Evolutionary conservation across 2,329 filamentous ascomycete species (phyloP), one percentile per base, ranked within the genome.

Genomic region (Talaromyces verruculosus): DNA sequence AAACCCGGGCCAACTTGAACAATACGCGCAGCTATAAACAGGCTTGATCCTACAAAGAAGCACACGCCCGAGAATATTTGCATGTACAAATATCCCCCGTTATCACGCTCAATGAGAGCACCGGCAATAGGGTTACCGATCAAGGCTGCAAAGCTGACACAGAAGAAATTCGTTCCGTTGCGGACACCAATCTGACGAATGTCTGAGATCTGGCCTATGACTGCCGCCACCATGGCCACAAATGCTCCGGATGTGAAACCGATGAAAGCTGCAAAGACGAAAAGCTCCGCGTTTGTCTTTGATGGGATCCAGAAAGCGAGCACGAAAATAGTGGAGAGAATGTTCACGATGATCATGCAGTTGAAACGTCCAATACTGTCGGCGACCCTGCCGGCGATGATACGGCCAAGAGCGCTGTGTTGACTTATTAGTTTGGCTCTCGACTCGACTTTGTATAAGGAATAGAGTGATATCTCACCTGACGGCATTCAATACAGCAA

Each of bases 31-130:
- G 22, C 22, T 28, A 49, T 28, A 10, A 28, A 49, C 25, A 49
- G 45, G 45, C 45, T 28, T 10, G 45, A 25, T 28, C 74, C 72
- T 1, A 67, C 64, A 22, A 73, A 65, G 15, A 78, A 71, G 65
- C 71, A 75, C 49, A 74, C 76, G 17, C 74, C 78, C 1, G 77
- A 78, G 58, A 80, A 81, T 3, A 81, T 71, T 70, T 81, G 78
- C 13, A 80, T 74, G 11, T 79, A 80, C 1, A 80, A 69, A 64
- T 77, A 82, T 11, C 71, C 61, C 6, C 64, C 64, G 33, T 39
- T 25, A 19, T 49, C 22, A 15, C 17, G 30, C 39, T 47, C 28
- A 37, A 58, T 45, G 22, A 75, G 67, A 11, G 65, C 67, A 2
- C 73, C 73, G 0, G 72, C 73, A 35, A 74, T 72, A 1, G 71